Conservation (phyloP, 495 filamentous ascomycete genomes). For the Tuber calosporum region DNA sequence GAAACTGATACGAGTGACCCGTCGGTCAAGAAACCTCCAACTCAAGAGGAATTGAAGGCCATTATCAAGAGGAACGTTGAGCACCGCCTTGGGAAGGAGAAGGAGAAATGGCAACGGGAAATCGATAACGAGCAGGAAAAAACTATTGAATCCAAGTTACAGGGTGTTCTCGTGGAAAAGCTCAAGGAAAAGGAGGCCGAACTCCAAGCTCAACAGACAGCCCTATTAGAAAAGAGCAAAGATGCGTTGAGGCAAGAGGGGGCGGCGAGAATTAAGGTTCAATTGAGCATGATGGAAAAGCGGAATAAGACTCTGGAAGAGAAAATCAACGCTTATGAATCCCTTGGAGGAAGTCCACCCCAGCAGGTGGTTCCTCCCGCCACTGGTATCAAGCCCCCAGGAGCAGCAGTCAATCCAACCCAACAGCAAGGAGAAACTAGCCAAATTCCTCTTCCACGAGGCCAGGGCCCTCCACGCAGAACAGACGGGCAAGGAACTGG, state of each 20-base stretch:
- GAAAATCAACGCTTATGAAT: constrained; percentile 70
- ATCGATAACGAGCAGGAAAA: constrained; percentile 45
- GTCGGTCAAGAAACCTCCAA: constrained; percentile 20
- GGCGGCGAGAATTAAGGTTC: constrained; percentile 59
- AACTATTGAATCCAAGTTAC: constrained; percentile 32
- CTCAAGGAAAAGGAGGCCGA: constrained; percentile 45
- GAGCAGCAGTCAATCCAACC: constrained; percentile 18
- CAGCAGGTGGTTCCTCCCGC: constrained; percentile 15
- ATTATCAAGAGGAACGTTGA: constrained; percentile 41
- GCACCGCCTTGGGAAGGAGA: constrained; percentile 38
- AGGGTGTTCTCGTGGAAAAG: constrained; percentile 31
- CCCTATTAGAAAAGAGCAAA: constrained; percentile 52
- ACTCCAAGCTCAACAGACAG: constrained; percentile 41
- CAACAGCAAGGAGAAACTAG: constrained; percentile 27
- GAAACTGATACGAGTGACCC: constrained; percentile 27
- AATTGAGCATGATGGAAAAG: constrained; percentile 74
- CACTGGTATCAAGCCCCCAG: constrained; percentile 28
- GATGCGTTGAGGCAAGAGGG: constrained; percentile 54
- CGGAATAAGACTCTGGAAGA: constrained; percentile 56
- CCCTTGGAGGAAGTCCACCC: constrained; percentile 48
- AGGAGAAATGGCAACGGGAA: constrained; percentile 35
- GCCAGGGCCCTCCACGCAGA: not conserved
- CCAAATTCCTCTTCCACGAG: constrained; percentile 22
- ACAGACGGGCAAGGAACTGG: constrained; percentile 35
- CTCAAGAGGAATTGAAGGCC: constrained; percentile 38